Evolutionary conservation across 148 eudicot species (phyloP).

Genomic region (Amaranthus palmeri): DNA sequence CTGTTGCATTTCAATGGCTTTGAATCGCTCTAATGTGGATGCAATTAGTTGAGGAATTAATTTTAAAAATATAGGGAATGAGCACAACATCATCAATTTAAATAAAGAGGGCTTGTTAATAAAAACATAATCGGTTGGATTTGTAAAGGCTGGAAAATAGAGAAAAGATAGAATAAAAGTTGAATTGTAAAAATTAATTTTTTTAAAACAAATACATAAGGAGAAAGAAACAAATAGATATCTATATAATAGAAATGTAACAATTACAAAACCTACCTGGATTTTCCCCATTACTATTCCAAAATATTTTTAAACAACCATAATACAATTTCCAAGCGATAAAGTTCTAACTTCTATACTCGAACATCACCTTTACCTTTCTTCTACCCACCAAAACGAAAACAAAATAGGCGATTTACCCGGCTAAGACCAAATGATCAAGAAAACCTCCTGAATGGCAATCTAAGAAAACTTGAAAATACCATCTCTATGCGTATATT

Average conservation of each 20-base stretch:
- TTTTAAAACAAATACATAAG: too few species aligned
- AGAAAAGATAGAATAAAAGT: too few species aligned
- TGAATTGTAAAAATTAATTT: too few species aligned
- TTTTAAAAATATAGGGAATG: too few species aligned
- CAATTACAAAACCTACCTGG: not conserved
- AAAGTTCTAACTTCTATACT: not conserved
- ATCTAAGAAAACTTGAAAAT: not conserved
- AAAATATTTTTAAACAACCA: conserved; percentile 16
- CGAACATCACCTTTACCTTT: not conserved
- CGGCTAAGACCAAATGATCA: conserved; percentile 16
- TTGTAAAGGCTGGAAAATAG: too few species aligned
- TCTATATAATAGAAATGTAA: not conserved
- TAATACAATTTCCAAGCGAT: conserved; percentile 9
- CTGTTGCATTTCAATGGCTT: too few species aligned
- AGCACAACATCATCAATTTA: too few species aligned
- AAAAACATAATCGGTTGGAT: too few species aligned
- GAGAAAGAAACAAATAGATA: not conserved
- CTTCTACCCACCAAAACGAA: not conserved
- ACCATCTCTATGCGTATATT: conserved; percentile 1
- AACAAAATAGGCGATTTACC: conserved; percentile 9
- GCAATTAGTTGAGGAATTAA: too few species aligned
- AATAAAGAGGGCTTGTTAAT: too few species aligned
- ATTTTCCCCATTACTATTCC: conserved; percentile 18
- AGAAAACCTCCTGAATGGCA: conserved; percentile 29
- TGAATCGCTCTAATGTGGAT: too few species aligned